Conservation (phyloP, 148 eudicot genomes). For the Euryodendron excelsum region DNA sequence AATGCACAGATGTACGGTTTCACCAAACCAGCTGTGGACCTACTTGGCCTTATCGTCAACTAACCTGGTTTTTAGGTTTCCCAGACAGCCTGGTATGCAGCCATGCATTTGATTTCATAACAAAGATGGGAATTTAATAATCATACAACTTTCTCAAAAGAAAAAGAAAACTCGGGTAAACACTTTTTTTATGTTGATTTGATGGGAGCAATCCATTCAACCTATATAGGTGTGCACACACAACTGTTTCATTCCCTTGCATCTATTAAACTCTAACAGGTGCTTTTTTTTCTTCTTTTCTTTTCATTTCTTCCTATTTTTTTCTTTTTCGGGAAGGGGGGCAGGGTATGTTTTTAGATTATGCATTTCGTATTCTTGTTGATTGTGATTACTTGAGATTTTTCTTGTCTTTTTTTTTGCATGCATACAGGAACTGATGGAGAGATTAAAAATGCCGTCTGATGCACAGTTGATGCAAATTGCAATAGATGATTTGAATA, state of each 20-base stretch:
- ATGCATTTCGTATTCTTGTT: background rate
- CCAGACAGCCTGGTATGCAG: background rate
- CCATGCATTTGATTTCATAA: background rate
- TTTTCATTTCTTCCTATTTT: too few relatives aligned
- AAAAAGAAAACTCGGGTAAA: background rate
- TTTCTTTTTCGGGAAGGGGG: too few relatives aligned
- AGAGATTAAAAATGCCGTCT: conserved; percentile 75
- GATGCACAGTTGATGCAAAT: conserved; percentile 85
- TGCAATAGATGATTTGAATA: conserved; percentile 81
- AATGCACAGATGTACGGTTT: background rate
- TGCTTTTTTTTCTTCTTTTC: too few relatives aligned
- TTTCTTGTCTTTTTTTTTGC: conserved; percentile 6
- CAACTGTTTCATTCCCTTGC: too few relatives aligned
- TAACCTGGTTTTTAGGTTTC: background rate
- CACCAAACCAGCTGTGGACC: background rate
- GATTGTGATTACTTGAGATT: background rate
- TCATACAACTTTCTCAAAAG: background rate
- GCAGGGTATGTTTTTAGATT: background rate
- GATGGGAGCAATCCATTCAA: too few relatives aligned
- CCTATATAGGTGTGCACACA: too few relatives aligned
- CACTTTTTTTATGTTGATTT: background rate
- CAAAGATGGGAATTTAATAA: background rate
- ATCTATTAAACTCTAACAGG: too few relatives aligned
- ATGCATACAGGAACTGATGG: conserved; percentile 71
- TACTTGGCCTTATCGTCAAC: background rate